Evolutionary conservation across 495 filamentous ascomycete species (phyloP), one percentile per base, ranked within the genome.

Genomic region (Penicillium verhagenii): DNA sequence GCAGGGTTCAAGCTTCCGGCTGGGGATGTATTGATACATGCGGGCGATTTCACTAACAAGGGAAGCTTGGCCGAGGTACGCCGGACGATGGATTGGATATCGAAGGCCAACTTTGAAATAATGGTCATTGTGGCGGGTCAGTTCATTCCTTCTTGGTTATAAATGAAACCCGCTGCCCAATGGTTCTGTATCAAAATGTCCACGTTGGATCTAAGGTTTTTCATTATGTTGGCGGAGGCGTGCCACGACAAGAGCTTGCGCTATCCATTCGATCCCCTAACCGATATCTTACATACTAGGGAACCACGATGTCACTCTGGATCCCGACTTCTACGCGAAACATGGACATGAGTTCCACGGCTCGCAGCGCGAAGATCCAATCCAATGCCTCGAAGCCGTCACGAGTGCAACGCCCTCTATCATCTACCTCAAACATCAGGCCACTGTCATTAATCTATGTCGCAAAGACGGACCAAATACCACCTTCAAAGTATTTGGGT

Each of bases 261-360:
- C 38, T 26, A 21, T 52, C 33, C 29, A 14, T 28, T 5, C 16
- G 11, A 26, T 38, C 31, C 14, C n/a, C 49, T 42, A 9, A 28
- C n/a, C 21, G 48, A 47, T 25, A 47, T 23, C 24, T 33, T n/a
- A 24, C 24, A 25, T n/a, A 24, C 14, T 43, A 90, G 87, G 89
- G 21, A 94, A 93, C 63, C 90, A 94, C 63, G 90, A 94, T 59
- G 75, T 92, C 45, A 88, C 86, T 0, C 73, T 94, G 4, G 89
- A 92, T 64, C 52, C 62, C 18, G 59, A 67, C 0, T 88, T 91
- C 69, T 87, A 87, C 59, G 57, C 72, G 2, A 63, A 83, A 26
- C 70, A 86, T 54, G 81, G 83, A 4, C 53, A 67, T 0, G 74
- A 73, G 42, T 86, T 86, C 59, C 85, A 88, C 59, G 81, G 82